Evolutionary conservation across 73 alveolate species (phyloP), one percentile per base, ranked within the genome.

Genomic region (Blepharisma stoltei): DNA sequence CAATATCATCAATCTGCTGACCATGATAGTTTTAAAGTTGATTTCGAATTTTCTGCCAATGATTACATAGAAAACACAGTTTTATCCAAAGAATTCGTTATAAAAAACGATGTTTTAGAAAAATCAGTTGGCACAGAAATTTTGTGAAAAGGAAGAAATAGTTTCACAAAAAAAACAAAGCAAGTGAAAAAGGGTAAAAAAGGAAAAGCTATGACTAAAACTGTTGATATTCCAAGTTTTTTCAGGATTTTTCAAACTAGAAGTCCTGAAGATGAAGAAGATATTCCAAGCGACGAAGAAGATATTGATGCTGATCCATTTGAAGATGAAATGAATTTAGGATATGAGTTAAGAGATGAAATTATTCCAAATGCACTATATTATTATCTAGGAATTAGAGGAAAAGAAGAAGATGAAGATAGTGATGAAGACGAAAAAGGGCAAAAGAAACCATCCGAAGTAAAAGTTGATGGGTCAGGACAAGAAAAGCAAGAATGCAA

Each of bases 381-480:
- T 60, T 60, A 60, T 25, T 60, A 20, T 60, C 46, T 60, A 47
- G 73, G 73, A 60, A 38, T 20, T 60, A 60, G 14, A 38, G 73
- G 23, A 9, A 11, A 60, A 38, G 73, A 60, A 38, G 49, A 20
- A 9, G 73, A 60, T 60, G 37, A 14, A 20, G 73, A 60, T 8
- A 14, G 23, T 9, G 73, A 60, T 60, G 37, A 14, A 20, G 73
- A 60, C 2, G 49, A 60, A n/a, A 14, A n/a, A 60, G 48, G 18
- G 14, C 4, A 0, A 38, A 14, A 60, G 46, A 60, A 60, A 25
- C 73, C 73, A 18, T 14, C 14, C 0, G 45, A 38, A 9, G 23
- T 14, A 25, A 60, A 60, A 60, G 73, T 60, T 60, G 73, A 60
- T 60, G 73, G 73, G 48, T 60, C 73, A 3, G 73, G 73, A 60